Evolutionary conservation across 495 filamentous ascomycete genomes (phyloP), one percentile per base, ranked within the genome.

Genomic region (Podospora fimiseda): DNA sequence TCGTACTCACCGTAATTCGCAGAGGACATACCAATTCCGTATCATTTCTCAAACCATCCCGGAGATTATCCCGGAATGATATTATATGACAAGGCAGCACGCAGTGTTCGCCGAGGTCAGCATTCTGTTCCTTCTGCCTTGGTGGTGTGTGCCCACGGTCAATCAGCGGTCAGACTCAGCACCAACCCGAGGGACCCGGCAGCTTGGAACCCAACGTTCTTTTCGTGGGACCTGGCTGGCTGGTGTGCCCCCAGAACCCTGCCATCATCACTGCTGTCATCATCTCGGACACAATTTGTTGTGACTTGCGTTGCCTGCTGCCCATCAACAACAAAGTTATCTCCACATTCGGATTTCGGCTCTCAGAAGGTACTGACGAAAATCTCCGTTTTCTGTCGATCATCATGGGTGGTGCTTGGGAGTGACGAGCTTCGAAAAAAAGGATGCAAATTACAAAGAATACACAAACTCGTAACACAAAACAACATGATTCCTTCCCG

Each of bases 121-220:
- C 27, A 33, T 47, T 23, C 16, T 2, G 11, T 16, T 15, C 21
- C 23, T 24, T 44, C 18, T 44, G 42, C 42, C 19, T 44, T 43
- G 15, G 16, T 23, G 19, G 42, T 9, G 27, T 33, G 27, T 33
- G 27, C 27, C 6, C 18, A 23, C 42, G 18, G 18, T 5, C 27
- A 11, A 6, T 33, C 27, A 33, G 27, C 27, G 14, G 19, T 9
- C 42, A 33, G 23, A 44, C 42, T 13, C 44, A 11, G 22, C 22
- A 11, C 22, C 21, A 19, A 19, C 15, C 42, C 44, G 44, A 47
- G 22, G 21, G 44, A 58, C 56, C 56, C 56, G 48, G 48, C 52
- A 55, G 56, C 48, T 51, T 59, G 56, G 56, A 48, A 59, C 56
- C 56, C 45, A 43, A 47, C 44, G 44, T 47, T 47, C 23, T 20